Conservation (phyloP, 1,284 basidiomycete genomes). For the Sporisorium sorghi region DNA sequence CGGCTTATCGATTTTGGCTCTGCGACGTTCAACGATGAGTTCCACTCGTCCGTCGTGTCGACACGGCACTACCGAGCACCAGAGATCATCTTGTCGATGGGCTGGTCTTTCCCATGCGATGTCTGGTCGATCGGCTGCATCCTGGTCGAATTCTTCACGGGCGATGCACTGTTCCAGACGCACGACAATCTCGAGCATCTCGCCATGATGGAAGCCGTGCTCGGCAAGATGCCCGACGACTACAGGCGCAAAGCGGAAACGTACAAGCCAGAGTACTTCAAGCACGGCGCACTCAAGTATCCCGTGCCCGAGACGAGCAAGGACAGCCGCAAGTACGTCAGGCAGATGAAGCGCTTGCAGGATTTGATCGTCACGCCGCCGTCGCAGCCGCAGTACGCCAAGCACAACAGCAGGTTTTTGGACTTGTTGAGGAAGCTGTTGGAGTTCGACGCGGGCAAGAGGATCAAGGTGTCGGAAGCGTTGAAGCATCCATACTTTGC, state of each 20-base stretch:
- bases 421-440: slow-evolving; percentile 88
- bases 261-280: slow-evolving; percentile 92
- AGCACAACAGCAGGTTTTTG: slow-evolving; percentile 80
- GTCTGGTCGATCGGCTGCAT: slow-evolving; percentile 99
- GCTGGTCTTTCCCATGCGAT: slow-evolving; percentile 99
- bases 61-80: slow-evolving; percentile 98
- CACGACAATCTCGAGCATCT: slow-evolving; percentile 99
- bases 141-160: slow-evolving; percentile 97
- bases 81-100: slow-evolving; percentile 93
- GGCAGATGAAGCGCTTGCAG: slow-evolving; percentile 83
- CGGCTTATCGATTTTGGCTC: slow-evolving; percentile 98
- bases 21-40: slow-evolving; percentile 97
- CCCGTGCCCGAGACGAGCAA: slow-evolving; percentile 86
- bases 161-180: slow-evolving; percentile 96
- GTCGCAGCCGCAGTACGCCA: slow-evolving; percentile 44
- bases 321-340: slow-evolving; percentile 93
- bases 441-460: slow-evolving; percentile 86
- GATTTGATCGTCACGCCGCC: slow-evolving; percentile 78
- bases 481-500: slow-evolving; percentile 67
- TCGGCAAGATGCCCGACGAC: slow-evolving; percentile 92
- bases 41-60: slow-evolving; percentile 96
- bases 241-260: slow-evolving; percentile 74
- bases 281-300: slow-evolving; percentile 86
- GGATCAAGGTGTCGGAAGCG: slow-evolving; percentile 65
- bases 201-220: slow-evolving; percentile 99